Percentiles rank a stretch among this genome's conserved stretches.
These are phyloP conservation scores for Russula dissimulans DNA, from an alignment of 768 basidiomycete genomes.

Conservation along the genomic window DNA sequence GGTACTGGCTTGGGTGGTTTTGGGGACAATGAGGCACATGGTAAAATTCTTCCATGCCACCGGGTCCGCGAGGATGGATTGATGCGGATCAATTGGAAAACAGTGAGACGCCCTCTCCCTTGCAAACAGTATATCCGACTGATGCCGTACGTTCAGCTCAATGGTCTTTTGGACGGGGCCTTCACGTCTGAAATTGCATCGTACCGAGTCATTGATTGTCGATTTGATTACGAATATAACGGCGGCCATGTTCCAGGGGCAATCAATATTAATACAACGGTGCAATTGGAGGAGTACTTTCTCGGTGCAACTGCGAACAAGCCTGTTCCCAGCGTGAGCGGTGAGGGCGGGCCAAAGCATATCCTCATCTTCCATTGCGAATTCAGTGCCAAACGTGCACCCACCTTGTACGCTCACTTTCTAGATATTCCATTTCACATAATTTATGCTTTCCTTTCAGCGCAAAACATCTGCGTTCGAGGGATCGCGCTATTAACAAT, in stretches of 20 bases:
- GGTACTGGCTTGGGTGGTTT: slow-evolving; percentile 70
- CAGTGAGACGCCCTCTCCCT: slow-evolving; percentile 42
- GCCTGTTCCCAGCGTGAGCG: slow-evolving; percentile 64
- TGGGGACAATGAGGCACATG: slow-evolving; percentile 86
- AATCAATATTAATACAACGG: slow-evolving; percentile 79
- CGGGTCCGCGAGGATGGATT: slow-evolving; percentile 91
- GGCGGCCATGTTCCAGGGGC: slow-evolving; percentile 93
- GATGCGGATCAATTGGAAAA: slow-evolving; percentile 76
- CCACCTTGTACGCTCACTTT: slow-evolving; percentile 71
- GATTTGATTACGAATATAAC: slow-evolving; percentile 92
- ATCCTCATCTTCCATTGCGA: slow-evolving; percentile 96
- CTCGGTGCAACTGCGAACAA: slow-evolving; percentile 47
- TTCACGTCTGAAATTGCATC: slow-evolving; percentile 56
- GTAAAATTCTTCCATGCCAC: slow-evolving; percentile 91
- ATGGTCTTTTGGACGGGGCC: slow-evolving; percentile 65
- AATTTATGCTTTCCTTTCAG: slow-evolving; percentile 31
- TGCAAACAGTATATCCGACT: not conserved
- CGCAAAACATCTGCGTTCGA: slow-evolving; percentile 87
- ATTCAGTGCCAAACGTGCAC: slow-evolving; percentile 90
- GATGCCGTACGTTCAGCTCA: slow-evolving; percentile 43
- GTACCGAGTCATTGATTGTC: slow-evolving; percentile 87
- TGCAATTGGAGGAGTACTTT: slow-evolving; percentile 71
- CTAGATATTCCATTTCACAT: not conserved
- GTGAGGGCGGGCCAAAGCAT: slow-evolving; percentile 65
- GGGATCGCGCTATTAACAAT: slow-evolving; percentile 83